Evolutionary conservation across 805 yeast species (phyloP), one percentile per base, ranked within the genome.

Genomic region (Zygosaccharomyces gambellarensis): DNA sequence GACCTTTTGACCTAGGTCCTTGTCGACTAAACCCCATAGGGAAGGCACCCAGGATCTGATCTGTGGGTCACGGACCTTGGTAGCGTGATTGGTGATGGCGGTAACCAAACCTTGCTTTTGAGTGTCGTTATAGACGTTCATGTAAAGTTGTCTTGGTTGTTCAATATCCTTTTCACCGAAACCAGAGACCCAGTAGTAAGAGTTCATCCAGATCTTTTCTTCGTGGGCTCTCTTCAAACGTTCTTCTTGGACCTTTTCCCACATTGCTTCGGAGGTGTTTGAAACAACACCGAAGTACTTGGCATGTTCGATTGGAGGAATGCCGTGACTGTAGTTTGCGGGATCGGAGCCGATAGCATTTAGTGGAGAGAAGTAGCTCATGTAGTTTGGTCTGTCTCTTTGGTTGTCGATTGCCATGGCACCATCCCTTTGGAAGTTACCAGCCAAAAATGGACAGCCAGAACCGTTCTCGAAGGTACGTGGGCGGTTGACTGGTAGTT

Each of bases 391-490:
- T 53, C 69, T 66, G 28, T 66, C 50, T 12, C 80, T 82, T 58
- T 77, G 76, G 64, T 75, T 76, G 56, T 71, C 71, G 44, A 72
- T 61, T 39, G 69, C 60, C 77, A 75, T 75, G 44, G 74, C 71
- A 55, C 90, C 92, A 61, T 84, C 90, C 64, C 90, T 80, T 56
- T 72, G 73, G 65, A 69, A 75, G 47, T 70, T 65, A 14, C 71
- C 70, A 32, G 80, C 75, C 21, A 68, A 66, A 43, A 67, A 61
- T 29, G 65, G 65, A 36, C 66, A 61, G 29, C 47, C 53, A 43
- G 59, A 62, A 17, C 89, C 88, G 68, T 86, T 80, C 31, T 68
- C 62, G 44, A 61, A 41, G 34, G 60, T 61, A 44, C 68, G 57
- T 38, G 78, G 74, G 45, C 69, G 68, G 71, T 83, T 83, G 57